phyloP scores from a whole-genome alignment of 1,139 yeast genomes.

The Suhomyces ambrosiae region DNA sequence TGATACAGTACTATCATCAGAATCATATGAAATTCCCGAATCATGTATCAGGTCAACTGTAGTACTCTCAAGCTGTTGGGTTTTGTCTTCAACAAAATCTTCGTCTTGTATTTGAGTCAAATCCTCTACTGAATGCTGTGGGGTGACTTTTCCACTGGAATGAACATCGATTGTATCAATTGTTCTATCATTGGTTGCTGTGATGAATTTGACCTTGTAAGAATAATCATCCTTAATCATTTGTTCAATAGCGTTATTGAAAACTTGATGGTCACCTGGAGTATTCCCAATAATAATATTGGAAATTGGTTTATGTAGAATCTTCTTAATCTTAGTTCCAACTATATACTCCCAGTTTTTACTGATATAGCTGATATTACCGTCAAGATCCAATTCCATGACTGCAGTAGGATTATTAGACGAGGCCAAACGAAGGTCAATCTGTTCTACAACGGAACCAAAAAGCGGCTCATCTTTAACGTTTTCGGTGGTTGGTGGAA shows the following conservation, averaged over 20 bases:
- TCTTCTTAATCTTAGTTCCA: conserved; percentile 61
- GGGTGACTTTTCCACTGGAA: conserved; percentile 29
- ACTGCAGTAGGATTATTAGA: conserved; percentile 78
- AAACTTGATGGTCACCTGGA: conserved; percentile 65
- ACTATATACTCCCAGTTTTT: conserved; percentile 76
- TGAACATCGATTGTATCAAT: conserved; percentile 6
- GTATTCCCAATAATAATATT: conserved; percentile 65
- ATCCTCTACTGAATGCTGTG: conserved; percentile 26
- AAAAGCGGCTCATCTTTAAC: conserved; percentile 8
- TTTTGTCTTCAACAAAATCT: not conserved
- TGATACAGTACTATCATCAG: conserved; percentile 25
- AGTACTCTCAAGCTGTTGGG: not conserved
- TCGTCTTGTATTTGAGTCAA: conserved; percentile 6
- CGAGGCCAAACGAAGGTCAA: conserved; percentile 58
- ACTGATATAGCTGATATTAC: conserved; percentile 73
- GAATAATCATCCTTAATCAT: conserved; percentile 77
- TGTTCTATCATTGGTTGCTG: conserved; percentile 47
- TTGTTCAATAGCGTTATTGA: conserved; percentile 66
- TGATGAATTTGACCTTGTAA: conserved; percentile 72
- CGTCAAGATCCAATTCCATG: conserved; percentile 79
- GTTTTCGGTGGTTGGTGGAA: conserved; percentile 1
- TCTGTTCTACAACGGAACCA: conserved; percentile 41
- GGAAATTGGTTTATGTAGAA: conserved; percentile 62
- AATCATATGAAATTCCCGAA: conserved; percentile 11
- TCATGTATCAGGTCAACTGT: conserved; percentile 8